Base-by-base conservation (phyloP, 345 rosid species). In the Pistacia atlantica region DNA sequence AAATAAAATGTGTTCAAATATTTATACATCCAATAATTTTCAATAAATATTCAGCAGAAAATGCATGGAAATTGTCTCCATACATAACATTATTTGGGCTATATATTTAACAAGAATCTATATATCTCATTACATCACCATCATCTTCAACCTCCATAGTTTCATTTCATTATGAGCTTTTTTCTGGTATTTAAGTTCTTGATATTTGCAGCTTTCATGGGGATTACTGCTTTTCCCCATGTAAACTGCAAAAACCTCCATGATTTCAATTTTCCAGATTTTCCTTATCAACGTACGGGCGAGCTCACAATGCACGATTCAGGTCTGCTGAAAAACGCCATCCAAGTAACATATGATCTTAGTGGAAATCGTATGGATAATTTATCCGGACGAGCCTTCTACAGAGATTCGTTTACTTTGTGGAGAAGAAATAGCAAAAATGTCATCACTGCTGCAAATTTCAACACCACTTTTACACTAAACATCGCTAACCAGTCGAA, bases 331-430 rank as follows among this genome's bases (percentile, higher is more conserved):
- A 4, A 2, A 0, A 58, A 6, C 3, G 88, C 96, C 18, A 83
- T 92, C 80, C 94, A 92, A 83, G 94, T 94, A 60, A 89, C 95
- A 9, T 83, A 76, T 1, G 97, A 92, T 67, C 58, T 14, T 59
- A 37, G 0, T 1, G 89, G 81, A 49, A 77, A 10, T 3, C 78
- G 9, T 3, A 77, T 85, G 0, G 18, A 4, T 1, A 77, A 90
- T 74, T 8, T 0, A 3, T 75, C 87, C 0, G 95, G 97, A 18
- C 73, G 94, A 9, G 78, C 74, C 0, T 65, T 88, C 51, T 86
- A 84, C 87, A 11, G 9, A 1, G 2, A 38, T 18, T 82, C 55
- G 13, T 86, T 90, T 85, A 83, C 67, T 69, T 81, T 93, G 33
- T 85, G 88, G 90, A 81, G 55, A 22, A 72, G 35, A 13, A 35